Evolutionary conservation across 768 basidiomycete species (phyloP).

Genomic region (Pilatotrama ljubarskyi): DNA sequence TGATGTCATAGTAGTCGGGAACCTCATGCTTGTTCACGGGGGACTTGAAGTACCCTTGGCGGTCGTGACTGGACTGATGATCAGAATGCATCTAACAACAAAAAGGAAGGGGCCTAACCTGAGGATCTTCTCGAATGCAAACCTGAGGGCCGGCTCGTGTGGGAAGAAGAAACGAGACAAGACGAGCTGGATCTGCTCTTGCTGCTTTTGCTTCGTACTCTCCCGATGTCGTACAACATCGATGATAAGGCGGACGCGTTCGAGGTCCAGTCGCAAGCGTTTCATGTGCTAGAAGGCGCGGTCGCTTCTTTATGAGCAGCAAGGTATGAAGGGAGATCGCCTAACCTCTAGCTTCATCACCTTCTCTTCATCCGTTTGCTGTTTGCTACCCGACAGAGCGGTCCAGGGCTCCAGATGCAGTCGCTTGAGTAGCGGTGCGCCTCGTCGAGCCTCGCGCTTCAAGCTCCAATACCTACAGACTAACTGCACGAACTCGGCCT

Average conservation of each 20-base stretch:
- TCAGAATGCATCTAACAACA: not conserved
- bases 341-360: constrained; percentile 81
- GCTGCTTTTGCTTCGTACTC: constrained; percentile 70
- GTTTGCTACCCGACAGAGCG: constrained; percentile 59
- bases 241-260: constrained; percentile 64
- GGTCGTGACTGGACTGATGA: constrained; percentile 58
- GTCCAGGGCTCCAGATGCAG: constrained; percentile 98
- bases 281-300: constrained; percentile 48
- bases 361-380: constrained; percentile 82
- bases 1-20: constrained; percentile 88
- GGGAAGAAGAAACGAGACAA: constrained; percentile 66
- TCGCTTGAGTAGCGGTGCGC: constrained; percentile 90
- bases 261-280: constrained; percentile 74
- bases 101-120: constrained; percentile 42
- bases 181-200: constrained; percentile 64
- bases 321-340: too few species aligned
- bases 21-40: constrained; percentile 80
- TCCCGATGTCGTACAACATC: constrained; percentile 78
- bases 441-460: constrained; percentile 90
- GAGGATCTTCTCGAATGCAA: constrained; percentile 69
- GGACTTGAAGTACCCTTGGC: constrained; percentile 72
- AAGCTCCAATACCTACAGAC: constrained; percentile 96
- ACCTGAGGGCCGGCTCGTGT: constrained; percentile 58
- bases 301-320: constrained; percentile 31
- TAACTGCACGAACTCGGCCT: constrained; percentile 69